These are phyloP conservation scores for Trichoderma sp. DNA, from an alignment of 2,329 filamentous ascomycete species.

Conservation along the genomic window DNA sequence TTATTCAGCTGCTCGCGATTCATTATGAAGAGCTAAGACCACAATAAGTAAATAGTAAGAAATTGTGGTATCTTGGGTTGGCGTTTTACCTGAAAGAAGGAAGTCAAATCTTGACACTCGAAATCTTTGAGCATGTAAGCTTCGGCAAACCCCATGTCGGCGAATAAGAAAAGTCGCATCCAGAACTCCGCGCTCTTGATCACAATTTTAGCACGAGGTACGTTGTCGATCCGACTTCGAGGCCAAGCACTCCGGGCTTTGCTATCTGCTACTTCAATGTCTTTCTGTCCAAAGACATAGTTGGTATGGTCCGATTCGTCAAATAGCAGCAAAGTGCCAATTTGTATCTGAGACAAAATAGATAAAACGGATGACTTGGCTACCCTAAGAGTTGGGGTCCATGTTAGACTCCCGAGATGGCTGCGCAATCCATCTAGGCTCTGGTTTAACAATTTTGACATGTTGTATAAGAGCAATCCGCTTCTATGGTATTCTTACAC, in stretches of 20 bases:
- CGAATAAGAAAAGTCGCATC: slow-evolving; percentile 8
- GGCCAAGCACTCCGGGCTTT: neutral
- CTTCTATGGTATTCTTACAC: neutral
- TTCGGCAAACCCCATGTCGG: slow-evolving; percentile 7
- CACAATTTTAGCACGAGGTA: neutral
- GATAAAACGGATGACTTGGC: neutral
- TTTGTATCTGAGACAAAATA: neutral
- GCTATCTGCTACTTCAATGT: neutral
- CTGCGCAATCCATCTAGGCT: neutral
- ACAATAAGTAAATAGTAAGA: neutral
- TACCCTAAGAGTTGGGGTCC: neutral
- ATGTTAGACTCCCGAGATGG: neutral
- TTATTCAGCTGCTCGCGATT: neutral
- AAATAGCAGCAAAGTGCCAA: neutral
- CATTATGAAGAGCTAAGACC: neutral
- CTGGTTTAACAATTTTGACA: neutral
- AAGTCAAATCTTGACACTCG: neutral
- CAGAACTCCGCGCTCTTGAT: neutral
- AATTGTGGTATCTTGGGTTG: neutral
- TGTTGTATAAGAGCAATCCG: neutral
- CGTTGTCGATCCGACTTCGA: neutral
- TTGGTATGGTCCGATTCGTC: neutral
- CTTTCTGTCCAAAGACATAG: neutral
- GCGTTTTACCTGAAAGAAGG: neutral
- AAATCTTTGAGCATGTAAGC: neutral